Percentiles rank a stretch among this genome's conserved stretches.
These are phyloP conservation scores for Aristolochia contorta DNA, from an alignment of 164 flowering plant species.

Conservation along the genomic window DNA sequence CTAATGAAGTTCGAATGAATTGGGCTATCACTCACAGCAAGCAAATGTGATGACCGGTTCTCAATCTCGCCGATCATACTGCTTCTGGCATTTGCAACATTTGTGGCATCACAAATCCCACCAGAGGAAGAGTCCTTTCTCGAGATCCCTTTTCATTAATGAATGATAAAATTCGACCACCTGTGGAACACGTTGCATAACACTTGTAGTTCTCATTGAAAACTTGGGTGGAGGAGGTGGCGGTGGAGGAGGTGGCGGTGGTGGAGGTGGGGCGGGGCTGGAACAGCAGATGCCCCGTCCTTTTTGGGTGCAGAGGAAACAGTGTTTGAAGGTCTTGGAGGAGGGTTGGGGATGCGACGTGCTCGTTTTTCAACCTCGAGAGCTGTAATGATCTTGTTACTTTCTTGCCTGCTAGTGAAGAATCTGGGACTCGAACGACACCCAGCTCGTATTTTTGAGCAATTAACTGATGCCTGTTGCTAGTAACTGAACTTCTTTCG, in stretches of 20 bases:
- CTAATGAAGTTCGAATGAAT: background rate
- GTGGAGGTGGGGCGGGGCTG: constrained; percentile 68
- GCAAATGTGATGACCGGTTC: constrained; percentile 82
- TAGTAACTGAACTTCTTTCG: constrained; percentile 1
- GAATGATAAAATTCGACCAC: constrained; percentile 94
- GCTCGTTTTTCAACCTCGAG: constrained; percentile 66
- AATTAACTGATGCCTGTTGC: constrained; percentile 9
- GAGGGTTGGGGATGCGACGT: constrained; percentile 72
- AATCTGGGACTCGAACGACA: constrained; percentile 24
- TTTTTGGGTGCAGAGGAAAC: constrained; percentile 27
- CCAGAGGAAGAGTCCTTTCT: constrained; percentile 63
- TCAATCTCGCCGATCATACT: constrained; percentile 96
- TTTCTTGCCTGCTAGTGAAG: constrained; percentile 26
- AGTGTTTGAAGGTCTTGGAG: constrained; percentile 65
- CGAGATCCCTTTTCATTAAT: constrained; percentile 80
- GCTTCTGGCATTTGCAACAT: constrained; percentile 67
- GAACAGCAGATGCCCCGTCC: constrained; percentile 19
- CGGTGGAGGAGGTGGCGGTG: constrained; percentile 77
- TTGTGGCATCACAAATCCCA: constrained; percentile 37
- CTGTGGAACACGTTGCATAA: constrained; percentile 77
- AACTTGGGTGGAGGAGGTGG: constrained; percentile 69
- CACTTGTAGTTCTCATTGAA: constrained; percentile 26
- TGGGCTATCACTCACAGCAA: constrained; percentile 58
- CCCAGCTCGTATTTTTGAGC: constrained; percentile 30
- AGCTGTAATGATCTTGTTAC: constrained; percentile 20